Evolutionary conservation across 2,329 filamentous ascomycete genomes (phyloP).

Genomic region (Lachnellula occidentalis): DNA sequence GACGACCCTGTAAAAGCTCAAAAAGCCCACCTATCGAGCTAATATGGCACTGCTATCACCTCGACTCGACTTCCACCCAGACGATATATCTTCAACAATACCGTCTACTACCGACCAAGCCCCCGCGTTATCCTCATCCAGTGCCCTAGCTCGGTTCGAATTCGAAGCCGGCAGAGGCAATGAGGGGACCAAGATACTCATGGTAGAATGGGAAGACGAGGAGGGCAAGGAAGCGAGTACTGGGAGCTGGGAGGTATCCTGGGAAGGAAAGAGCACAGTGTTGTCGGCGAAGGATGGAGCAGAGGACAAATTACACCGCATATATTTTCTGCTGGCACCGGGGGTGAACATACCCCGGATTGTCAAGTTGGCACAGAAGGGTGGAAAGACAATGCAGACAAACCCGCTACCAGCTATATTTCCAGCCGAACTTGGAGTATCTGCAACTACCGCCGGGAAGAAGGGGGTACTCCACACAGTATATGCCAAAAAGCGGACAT

Average conservation of each 20-base stretch:
- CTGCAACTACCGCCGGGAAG: constrained; percentile 60
- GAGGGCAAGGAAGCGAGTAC: constrained; percentile 43
- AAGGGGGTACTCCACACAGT: constrained; percentile 79
- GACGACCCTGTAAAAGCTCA: constrained; percentile 18
- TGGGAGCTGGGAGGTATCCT: constrained; percentile 66
- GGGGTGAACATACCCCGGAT: constrained; percentile 65
- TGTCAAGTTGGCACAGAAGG: constrained; percentile 55
- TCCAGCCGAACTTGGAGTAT: constrained; percentile 65
- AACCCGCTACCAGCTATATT: constrained; percentile 87
- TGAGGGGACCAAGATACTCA: constrained; percentile 83
- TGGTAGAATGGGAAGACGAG: constrained; percentile 80
- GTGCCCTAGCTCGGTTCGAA: constrained; percentile 77
- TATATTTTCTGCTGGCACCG: constrained; percentile 78
- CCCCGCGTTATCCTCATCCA: constrained; percentile 43
- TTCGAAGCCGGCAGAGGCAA: constrained; percentile 73
- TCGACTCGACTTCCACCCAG: constrained; percentile 24
- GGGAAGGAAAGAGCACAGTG: constrained; percentile 73
- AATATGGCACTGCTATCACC: constrained; percentile 25
- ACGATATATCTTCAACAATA: constrained; percentile 21
- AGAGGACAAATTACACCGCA: constrained; percentile 44
- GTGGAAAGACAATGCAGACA: constrained; percentile 48
- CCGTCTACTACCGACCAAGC: constrained; percentile 32
- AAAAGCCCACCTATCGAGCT: constrained; percentile 12
- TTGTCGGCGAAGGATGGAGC: constrained; percentile 43
- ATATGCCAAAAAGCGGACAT: constrained; percentile 80